Evolutionary conservation across 1,139 yeast genomes (phyloP), one percentile per base, ranked within the genome.

Genomic region (Geotrichum restrictum): DNA sequence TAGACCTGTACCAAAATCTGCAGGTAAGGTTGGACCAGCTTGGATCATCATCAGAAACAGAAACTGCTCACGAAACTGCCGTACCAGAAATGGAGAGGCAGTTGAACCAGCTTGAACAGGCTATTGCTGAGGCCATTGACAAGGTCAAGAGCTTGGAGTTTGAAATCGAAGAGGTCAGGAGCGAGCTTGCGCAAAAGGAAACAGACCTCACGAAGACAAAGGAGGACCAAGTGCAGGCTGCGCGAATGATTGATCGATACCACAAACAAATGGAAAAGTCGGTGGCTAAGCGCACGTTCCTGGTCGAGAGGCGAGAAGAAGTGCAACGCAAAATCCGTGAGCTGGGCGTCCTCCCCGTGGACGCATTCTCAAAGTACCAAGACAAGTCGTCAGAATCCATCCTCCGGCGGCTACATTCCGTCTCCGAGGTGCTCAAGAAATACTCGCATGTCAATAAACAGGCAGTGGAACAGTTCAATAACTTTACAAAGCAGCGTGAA

Each of bases 341-440:
- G 49, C 72, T 91, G 49, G 97, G 97, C 10, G 85, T 88, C 1
- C 73, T 91, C 31, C 94, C 97, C 0, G 96, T 89, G 63, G 93
- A 88, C 56, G 91, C 95, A 0, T 82, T 88, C 60, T 74, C 74
- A 6, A 76, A 78, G 27, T 75, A 71, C 56, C 73, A 71, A 48
- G 69, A 72, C 31, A 58, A 69, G 31, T 62, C 69, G 2, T 78
- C 88, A 1, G 81, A 80, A 47, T 75, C 78, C 6, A 66, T 89
- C 36, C 70, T 88, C 46, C 64, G 66, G n/a, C 72, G 77, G 54
- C 74, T 88, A 59, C 82, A 80, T 54, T 69, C 70, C 39, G 77
- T 82, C 4, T 81, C 83, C 49, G 79, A 78, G 41, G 79, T 78
- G 34, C 73, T 89, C 44, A 77, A 79, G 39, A 77, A 81, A 60